Conservation (phyloP, 805 yeast genomes). For the Helenozyma rhizophorensis region DNA sequence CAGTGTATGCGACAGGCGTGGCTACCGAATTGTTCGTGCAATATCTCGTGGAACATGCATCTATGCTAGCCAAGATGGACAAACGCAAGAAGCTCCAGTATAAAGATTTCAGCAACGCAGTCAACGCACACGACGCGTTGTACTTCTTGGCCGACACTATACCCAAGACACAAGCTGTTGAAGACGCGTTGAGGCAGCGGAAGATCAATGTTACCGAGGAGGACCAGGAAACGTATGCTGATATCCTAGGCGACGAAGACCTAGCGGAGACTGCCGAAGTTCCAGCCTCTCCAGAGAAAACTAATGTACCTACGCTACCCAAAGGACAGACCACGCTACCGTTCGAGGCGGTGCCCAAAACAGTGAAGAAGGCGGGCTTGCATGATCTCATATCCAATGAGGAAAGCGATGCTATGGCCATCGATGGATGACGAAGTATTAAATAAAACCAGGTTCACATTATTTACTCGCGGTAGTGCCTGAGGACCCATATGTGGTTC, state of each 20-base stretch:
- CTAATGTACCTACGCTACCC: slow-evolving; percentile 20
- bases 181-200: slow-evolving; percentile 43
- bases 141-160: slow-evolving; percentile 62
- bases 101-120: slow-evolving; percentile 65
- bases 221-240: slow-evolving; percentile 7
- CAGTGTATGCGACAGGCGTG: slow-evolving; percentile 71
- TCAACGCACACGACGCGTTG: slow-evolving; percentile 53
- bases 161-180: slow-evolving; percentile 55
- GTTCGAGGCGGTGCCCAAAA: slow-evolving; percentile 14
- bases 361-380: slow-evolving; percentile 30
- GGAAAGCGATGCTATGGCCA: slow-evolving; percentile 9
- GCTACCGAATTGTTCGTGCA: slow-evolving; percentile 74
- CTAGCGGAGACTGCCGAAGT: slow-evolving; percentile 4
- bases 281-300: neutral
- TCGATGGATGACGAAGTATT: slow-evolving; percentile 8
- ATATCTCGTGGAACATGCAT: slow-evolving; percentile 67
- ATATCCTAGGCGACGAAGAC: slow-evolving; percentile 5
- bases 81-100: slow-evolving; percentile 68
- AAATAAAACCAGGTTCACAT: too few relatives aligned
- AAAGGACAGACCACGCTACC: slow-evolving; percentile 41
- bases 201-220: slow-evolving; percentile 23
- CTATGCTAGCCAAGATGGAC: slow-evolving; percentile 57
- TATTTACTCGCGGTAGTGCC: too few relatives aligned
- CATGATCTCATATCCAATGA: slow-evolving; percentile 28
- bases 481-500: slow-evolving; percentile 27